Percentiles rank a stretch among this genome's conserved stretches.
These are phyloP conservation scores for Tulasnella sp. DNA, from an alignment of 768 basidiomycete species.

Conservation along the genomic window DNA sequence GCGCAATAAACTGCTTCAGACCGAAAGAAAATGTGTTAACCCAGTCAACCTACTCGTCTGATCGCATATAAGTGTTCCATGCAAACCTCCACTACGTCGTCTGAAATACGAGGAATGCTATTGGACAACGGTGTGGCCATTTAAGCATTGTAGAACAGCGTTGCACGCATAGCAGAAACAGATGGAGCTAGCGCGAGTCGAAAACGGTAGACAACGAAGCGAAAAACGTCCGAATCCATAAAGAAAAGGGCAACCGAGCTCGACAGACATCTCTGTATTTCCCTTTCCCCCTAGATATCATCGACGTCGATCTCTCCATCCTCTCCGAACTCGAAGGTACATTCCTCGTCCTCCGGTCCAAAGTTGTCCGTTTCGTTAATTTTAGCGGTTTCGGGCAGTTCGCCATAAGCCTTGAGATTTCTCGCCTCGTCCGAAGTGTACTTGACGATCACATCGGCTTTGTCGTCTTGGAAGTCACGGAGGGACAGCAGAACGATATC, in stretches of 20 bases:
- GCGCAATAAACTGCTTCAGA: no score
- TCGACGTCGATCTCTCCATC: slow-evolving; percentile 84
- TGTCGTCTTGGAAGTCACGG: slow-evolving; percentile 98
- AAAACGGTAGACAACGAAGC: neutral
- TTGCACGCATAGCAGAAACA: neutral
- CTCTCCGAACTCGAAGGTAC: slow-evolving; percentile 72
- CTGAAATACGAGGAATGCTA: no score
- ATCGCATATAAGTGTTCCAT: no score
- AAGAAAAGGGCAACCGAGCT: neutral
- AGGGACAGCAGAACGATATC: slow-evolving; percentile 91
- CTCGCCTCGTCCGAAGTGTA: slow-evolving; percentile 95
- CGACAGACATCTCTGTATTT: no score
- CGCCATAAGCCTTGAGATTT: slow-evolving; percentile 70
- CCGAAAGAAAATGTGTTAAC: no score
- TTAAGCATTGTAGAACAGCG: neutral
- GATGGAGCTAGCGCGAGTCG: neutral
- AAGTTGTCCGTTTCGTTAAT: slow-evolving; percentile 95
- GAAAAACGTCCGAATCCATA: neutral
- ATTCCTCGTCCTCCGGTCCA: slow-evolving; percentile 83
- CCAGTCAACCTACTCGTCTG: no score
- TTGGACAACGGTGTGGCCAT: no score
- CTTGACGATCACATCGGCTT: slow-evolving; percentile 98
- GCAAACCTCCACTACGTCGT: no score
- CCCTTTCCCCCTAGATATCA: slow-evolving; percentile 53
- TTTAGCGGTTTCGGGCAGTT: slow-evolving; percentile 91